Evolutionary conservation across 352 stramenopile genomes (phyloP).

Genomic region (Phytophthora fragariaefolia): DNA sequence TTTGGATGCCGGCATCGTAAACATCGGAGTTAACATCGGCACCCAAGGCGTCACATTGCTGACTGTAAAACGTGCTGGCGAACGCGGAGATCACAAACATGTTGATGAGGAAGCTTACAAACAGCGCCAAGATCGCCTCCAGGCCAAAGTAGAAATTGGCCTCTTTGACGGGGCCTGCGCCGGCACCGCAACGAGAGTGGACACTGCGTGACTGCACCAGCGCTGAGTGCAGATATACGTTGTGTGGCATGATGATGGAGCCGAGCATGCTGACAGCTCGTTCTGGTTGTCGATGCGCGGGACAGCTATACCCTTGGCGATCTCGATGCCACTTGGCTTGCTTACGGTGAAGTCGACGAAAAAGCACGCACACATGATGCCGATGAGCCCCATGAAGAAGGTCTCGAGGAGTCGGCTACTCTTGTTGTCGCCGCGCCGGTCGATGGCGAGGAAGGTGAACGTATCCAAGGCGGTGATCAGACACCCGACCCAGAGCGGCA

Average conservation of each 20-base stretch:
- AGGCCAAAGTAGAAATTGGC: conserved; percentile 89
- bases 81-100: conserved; percentile 91
- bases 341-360: conserved; percentile 89
- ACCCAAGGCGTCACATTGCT: conserved; percentile 52
- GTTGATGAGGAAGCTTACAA: conserved; percentile 94
- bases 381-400: conserved; percentile 91
- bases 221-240: conserved; percentile 95
- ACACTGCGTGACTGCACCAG: conserved; percentile 73
- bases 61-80: conserved; percentile 90
- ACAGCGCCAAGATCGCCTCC: conserved; percentile 84
- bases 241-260: conserved; percentile 95
- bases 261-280: conserved; percentile 87
- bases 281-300: conserved; percentile 71
- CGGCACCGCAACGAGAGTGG: conserved; percentile 12
- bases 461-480: conserved; percentile 74
- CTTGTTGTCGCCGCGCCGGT: conserved; percentile 58
- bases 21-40: conserved; percentile 54
- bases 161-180: conserved; percentile 29
- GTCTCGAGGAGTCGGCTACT: conserved; percentile 73
- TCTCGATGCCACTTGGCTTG: conserved; percentile 62
- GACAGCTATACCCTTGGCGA: conserved; percentile 80
- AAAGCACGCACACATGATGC: conserved; percentile 90
- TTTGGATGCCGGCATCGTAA: conserved; percentile 59
- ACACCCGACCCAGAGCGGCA: conserved; percentile 82
- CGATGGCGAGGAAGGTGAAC: conserved; percentile 91